A percentile compares a stretch with the other conserved stretches of the same genome.
phyloP scores from a whole-genome alignment of 805 yeast species.

The Wickerhamiella allomyrinae region DNA sequence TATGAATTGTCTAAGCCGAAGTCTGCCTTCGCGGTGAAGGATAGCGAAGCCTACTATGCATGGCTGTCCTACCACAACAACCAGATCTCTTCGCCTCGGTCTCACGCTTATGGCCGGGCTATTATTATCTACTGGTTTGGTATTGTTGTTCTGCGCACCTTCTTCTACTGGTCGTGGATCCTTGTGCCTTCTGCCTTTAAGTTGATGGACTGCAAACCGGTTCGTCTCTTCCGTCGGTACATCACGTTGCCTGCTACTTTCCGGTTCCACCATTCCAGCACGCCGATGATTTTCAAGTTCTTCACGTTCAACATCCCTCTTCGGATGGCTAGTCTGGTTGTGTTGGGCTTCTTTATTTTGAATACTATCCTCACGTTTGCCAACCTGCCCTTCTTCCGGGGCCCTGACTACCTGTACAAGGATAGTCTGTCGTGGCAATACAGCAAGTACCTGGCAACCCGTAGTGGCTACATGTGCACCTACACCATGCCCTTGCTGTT shows the following conservation, averaged over 20 bases:
- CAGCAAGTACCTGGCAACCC: constrained; percentile 3
- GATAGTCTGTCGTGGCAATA: not conserved
- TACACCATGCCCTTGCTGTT: constrained; percentile 38
- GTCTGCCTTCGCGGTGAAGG: not conserved
- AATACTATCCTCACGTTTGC: not conserved
- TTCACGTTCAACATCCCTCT: constrained; percentile 24
- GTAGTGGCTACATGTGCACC: constrained; percentile 10
- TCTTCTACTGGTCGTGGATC: not conserved
- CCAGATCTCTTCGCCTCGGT: not conserved
- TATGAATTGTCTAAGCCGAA: not conserved
- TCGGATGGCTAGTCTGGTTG: constrained; percentile 27
- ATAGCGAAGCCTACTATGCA: not conserved
- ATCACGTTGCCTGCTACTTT: constrained; percentile 22
- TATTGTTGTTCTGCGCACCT: not conserved
- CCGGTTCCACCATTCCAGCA: constrained; percentile 15
- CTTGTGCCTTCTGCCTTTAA: not conserved
- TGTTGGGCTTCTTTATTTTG: constrained; percentile 23
- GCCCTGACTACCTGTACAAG: not conserved
- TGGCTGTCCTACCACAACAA: not conserved
- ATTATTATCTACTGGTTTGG: constrained; percentile 1
- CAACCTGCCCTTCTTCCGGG: not conserved
- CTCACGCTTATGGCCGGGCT: not conserved
- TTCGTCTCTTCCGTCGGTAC: not conserved
- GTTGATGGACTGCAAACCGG: not conserved
- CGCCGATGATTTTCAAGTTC: constrained; percentile 5